A percentile compares a stretch with the other conserved stretches of the same genome.
phyloP scores from a whole-genome alignment of 2,329 filamentous ascomycete species.

The Thermochaetoides dissita region DNA sequence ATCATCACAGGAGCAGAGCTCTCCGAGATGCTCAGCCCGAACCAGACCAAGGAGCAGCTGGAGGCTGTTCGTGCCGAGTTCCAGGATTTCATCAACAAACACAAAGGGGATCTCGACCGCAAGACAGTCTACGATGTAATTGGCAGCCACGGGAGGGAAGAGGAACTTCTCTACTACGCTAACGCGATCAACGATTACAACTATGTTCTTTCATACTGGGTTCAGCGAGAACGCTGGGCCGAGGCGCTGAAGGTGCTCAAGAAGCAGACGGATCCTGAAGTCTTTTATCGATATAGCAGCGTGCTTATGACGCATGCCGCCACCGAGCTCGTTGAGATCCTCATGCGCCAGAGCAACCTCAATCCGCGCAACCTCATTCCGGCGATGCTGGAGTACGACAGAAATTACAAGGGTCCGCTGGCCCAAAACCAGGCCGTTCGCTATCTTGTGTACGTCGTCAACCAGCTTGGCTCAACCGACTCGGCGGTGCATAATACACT shows the following conservation, averaged over 20 bases:
- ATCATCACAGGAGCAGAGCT: slow-evolving; percentile 81
- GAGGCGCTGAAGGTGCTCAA: slow-evolving; percentile 82
- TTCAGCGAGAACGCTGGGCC: slow-evolving; percentile 82
- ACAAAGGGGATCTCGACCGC: slow-evolving; percentile 76
- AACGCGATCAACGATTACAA: slow-evolving; percentile 81
- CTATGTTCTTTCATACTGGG: slow-evolving; percentile 93
- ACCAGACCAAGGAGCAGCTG: slow-evolving; percentile 59
- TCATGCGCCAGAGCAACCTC: slow-evolving; percentile 81
- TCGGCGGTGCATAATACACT: slow-evolving; percentile 93
- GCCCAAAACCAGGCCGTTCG: slow-evolving; percentile 79
- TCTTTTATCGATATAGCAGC: slow-evolving; percentile 93
- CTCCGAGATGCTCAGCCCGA: slow-evolving; percentile 54
- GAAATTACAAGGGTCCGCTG: slow-evolving; percentile 53
- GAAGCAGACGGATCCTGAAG: slow-evolving; percentile 79
- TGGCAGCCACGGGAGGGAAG: slow-evolving; percentile 85
- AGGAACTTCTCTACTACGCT: slow-evolving; percentile 83
- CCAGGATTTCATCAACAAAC: slow-evolving; percentile 71
- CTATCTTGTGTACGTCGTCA: slow-evolving; percentile 87
- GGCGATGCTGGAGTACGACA: slow-evolving; percentile 86
- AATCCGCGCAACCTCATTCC: slow-evolving; percentile 82
- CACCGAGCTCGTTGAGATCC: slow-evolving; percentile 77
- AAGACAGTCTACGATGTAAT: slow-evolving; percentile 94
- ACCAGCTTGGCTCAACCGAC: slow-evolving; percentile 64
- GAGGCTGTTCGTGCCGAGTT: slow-evolving; percentile 62
- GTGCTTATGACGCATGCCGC: slow-evolving; percentile 88